A percentile compares a stretch with the other conserved stretches of the same genome.
These are phyloP conservation scores for Xylaria sp. DNA, from an alignment of 2,329 filamentous ascomycete genomes.

Conservation along the genomic window DNA sequence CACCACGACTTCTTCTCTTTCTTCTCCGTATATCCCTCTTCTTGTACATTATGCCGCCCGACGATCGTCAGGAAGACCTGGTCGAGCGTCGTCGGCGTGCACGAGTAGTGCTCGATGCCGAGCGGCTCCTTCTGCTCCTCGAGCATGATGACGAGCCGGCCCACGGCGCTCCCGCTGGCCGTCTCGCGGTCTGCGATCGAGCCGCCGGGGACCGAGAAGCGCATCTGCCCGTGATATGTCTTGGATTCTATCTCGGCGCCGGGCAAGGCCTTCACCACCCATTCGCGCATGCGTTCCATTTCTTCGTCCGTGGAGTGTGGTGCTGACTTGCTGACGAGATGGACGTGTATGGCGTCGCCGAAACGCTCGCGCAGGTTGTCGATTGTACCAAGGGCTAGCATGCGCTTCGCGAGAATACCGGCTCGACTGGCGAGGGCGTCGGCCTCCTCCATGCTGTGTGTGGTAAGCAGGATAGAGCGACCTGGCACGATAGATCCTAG, in stretches of 20 bases:
- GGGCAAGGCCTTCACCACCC: conserved; percentile 72
- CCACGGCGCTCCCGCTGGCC: conserved; percentile 66
- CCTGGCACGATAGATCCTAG: conserved; percentile 78
- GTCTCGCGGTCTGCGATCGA: conserved; percentile 64
- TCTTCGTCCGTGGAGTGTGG: conserved; percentile 77
- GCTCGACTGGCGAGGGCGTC: conserved; percentile 86
- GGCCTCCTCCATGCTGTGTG: conserved; percentile 95
- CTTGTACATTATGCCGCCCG: conserved; percentile 79
- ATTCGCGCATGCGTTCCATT: conserved; percentile 72
- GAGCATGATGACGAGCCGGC: conserved; percentile 75
- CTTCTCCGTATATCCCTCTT: conserved; percentile 65
- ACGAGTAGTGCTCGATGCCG: conserved; percentile 86
- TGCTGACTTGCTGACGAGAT: conserved; percentile 79
- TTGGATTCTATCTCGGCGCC: conserved; percentile 76
- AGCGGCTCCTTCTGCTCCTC: conserved; percentile 76
- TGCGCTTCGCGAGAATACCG: conserved; percentile 85
- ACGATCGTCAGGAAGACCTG: conserved; percentile 92
- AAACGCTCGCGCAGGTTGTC: conserved; percentile 78
- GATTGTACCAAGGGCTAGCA: conserved; percentile 85
- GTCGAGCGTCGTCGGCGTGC: conserved; percentile 87
- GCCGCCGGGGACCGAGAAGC: conserved; percentile 78
- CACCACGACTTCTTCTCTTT: conserved; percentile 45
- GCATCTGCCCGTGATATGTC: conserved; percentile 85
- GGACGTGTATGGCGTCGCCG: conserved; percentile 82
- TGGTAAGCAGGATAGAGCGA: conserved; percentile 87